Conservation (phyloP, 2,329 filamentous ascomycete species). For the Leptographium flavum region DNA sequence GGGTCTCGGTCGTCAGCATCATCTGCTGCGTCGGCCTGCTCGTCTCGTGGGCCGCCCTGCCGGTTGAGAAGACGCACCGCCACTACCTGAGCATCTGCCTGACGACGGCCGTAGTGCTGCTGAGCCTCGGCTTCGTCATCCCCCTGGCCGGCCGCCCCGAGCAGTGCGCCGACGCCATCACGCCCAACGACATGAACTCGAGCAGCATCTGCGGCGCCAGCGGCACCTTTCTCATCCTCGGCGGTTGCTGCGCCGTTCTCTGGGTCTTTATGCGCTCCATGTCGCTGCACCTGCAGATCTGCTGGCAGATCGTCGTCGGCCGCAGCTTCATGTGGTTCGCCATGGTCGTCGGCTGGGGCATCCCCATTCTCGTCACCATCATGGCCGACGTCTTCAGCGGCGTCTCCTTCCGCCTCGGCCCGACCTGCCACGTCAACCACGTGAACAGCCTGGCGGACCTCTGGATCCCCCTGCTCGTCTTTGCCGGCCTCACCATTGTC, state of each 20-base stretch:
- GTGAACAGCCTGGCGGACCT: constrained; percentile 68
- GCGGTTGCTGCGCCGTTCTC: constrained; percentile 70
- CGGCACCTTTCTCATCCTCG: constrained; percentile 71
- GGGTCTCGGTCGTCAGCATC: constrained; percentile 64
- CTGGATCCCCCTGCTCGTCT: constrained; percentile 77
- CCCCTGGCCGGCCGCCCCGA: constrained; percentile 65
- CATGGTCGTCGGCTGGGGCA: constrained; percentile 67
- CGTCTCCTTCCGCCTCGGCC: constrained; percentile 86
- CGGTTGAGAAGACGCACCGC: constrained; percentile 76
- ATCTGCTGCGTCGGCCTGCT: constrained; percentile 63
- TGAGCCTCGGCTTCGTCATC: constrained; percentile 83
- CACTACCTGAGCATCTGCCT: constrained; percentile 90
- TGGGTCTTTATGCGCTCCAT: constrained; percentile 87
- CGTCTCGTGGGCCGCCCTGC: constrained; percentile 64
- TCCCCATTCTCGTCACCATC: constrained; percentile 62
- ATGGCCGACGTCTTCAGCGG: constrained; percentile 73
- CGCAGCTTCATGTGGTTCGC: constrained; percentile 79
- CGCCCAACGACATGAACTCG: constrained; percentile 81
- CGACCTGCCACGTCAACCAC: constrained; percentile 90
- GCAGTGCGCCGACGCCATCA: constrained; percentile 81
- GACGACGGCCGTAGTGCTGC: constrained; percentile 57
- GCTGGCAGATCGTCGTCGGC: constrained; percentile 88
- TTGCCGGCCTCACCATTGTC: constrained; percentile 62
- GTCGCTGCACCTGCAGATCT: constrained; percentile 92
- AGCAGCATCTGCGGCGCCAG: constrained; percentile 75